A percentile compares a stretch with the other conserved stretches of the same genome.
These are phyloP conservation scores for Lactarius sp. DNA, from an alignment of 768 basidiomycete genomes.

Conservation along the genomic window DNA sequence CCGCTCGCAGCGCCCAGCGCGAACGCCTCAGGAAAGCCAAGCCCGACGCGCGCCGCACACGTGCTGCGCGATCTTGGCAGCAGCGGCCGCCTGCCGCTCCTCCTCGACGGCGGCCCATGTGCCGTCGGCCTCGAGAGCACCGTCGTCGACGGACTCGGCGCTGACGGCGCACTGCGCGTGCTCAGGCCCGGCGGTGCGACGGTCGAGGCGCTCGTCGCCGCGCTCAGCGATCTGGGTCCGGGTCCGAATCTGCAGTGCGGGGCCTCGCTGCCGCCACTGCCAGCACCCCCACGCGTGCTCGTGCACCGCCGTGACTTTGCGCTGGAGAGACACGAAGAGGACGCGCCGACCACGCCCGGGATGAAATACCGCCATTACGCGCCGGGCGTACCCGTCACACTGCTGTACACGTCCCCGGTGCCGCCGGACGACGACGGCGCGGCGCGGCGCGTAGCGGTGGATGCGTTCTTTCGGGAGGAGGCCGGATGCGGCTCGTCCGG, in stretches of 20 bases:
- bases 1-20: constrained; percentile 95
- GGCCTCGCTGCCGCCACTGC: neutral
- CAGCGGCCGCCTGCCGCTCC: constrained; percentile 46
- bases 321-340: constrained; percentile 57
- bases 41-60: constrained; percentile 86
- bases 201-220: constrained; percentile 72
- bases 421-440: constrained; percentile 18
- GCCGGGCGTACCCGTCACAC: constrained; percentile 78
- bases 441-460: constrained; percentile 31
- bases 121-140: constrained; percentile 93
- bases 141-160: constrained; percentile 77
- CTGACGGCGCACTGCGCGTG: no score
- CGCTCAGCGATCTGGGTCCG: constrained; percentile 36
- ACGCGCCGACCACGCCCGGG: constrained; percentile 88
- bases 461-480: constrained; percentile 39
- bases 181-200: no score
- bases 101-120: constrained; percentile 91
- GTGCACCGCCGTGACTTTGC: constrained; percentile 77
- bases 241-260: constrained; percentile 26
- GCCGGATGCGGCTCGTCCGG: constrained; percentile 21
- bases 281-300: constrained; percentile 41
- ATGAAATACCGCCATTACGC: constrained; percentile 99
- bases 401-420: constrained; percentile 47
- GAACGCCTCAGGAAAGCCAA: constrained; percentile 91
- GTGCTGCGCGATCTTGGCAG: constrained; percentile 74